Evolutionary conservation across 2,329 filamentous ascomycete genomes (phyloP).

Genomic region (Fusarium sp.): DNA sequence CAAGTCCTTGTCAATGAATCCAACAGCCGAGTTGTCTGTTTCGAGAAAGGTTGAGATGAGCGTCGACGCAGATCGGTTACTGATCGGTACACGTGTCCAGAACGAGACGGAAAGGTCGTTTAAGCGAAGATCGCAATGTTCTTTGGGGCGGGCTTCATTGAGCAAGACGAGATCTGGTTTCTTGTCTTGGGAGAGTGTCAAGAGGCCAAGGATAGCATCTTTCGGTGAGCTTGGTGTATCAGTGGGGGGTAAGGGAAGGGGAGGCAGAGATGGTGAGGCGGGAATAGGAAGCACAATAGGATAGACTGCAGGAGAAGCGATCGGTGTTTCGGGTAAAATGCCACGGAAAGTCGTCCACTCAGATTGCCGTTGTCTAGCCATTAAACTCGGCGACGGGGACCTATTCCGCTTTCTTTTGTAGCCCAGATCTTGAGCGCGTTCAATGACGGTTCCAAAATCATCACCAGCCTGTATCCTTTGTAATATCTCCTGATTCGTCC

Average conservation of each 20-base stretch:
- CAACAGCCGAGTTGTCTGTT: neutral
- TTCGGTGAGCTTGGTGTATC: neutral
- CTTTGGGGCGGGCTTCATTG: neutral
- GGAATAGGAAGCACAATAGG: neutral
- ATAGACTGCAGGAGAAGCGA: neutral
- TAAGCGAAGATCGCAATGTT: neutral
- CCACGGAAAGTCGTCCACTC: neutral
- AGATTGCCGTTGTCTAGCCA: neutral
- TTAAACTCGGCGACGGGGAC: neutral
- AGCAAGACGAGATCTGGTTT: neutral
- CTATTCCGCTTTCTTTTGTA: neutral
- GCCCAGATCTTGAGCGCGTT: neutral
- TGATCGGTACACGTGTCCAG: neutral
- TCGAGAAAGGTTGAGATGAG: neutral
- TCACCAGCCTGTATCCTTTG: neutral
- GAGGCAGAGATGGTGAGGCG: too few species aligned
- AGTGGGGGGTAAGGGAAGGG: neutral
- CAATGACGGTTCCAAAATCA: neutral
- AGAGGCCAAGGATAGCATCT: neutral
- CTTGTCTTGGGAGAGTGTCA: fast-evolving
- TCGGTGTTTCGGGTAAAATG: neutral
- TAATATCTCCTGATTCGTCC: neutral
- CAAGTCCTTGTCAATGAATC: neutral
- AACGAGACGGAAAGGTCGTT: neutral
- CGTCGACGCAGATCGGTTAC: neutral